Conservation (phyloP, 73 alveolate genomes). For the Effrenium voratum region DNA sequence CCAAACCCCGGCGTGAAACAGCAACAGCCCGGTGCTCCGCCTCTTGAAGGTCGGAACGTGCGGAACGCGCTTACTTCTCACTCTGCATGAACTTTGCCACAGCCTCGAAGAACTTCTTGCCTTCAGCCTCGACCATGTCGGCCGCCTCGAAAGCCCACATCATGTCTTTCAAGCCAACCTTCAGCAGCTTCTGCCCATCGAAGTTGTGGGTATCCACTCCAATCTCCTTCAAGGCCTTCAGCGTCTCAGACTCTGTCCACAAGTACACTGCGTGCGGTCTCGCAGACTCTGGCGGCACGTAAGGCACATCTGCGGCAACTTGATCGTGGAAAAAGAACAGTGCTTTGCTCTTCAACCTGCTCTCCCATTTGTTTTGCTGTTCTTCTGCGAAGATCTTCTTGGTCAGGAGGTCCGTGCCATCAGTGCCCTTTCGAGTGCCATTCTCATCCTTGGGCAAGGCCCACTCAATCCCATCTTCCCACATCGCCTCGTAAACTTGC, state of each 20-base stretch:
- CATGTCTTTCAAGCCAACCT: background rate
- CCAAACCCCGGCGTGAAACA: too few species aligned
- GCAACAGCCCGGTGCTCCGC: too few species aligned
- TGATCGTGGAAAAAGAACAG: background rate
- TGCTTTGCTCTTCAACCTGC: background rate
- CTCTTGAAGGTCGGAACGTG: too few species aligned
- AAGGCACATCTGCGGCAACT: background rate
- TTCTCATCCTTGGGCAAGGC: background rate
- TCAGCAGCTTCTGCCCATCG: background rate
- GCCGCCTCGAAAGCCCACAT: background rate
- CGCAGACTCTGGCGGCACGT: background rate
- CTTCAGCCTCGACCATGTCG: background rate
- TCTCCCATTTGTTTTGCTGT: background rate
- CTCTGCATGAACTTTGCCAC: background rate
- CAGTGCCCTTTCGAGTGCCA: background rate
- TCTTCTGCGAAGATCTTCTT: background rate
- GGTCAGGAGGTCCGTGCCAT: background rate
- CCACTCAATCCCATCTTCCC: background rate
- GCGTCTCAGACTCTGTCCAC: background rate
- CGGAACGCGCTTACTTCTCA: too few species aligned
- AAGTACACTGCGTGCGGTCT: background rate
- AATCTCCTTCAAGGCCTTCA: background rate
- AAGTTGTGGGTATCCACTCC: background rate
- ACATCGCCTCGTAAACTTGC: background rate
- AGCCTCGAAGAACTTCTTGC: background rate